Conservation (phyloP, 108 stramenopile genomes). For the Craspedostauros australis region DNA sequence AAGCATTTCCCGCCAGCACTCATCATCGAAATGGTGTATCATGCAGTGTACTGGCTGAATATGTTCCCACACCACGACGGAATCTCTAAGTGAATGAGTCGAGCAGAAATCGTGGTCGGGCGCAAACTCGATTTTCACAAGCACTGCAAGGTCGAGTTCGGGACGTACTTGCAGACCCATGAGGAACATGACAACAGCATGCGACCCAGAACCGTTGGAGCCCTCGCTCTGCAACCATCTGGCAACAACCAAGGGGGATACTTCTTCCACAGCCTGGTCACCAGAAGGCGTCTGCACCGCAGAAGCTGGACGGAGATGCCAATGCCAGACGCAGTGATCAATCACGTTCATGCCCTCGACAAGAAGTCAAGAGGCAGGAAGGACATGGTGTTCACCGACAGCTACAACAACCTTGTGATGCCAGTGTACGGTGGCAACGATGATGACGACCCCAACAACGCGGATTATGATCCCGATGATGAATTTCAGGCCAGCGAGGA, state of each 20-base stretch:
- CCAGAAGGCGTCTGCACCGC: constrained; percentile 16
- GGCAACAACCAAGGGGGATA: constrained; percentile 39
- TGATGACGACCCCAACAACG: constrained; percentile 1
- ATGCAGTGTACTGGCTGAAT: constrained; percentile 19
- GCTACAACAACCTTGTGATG: not conserved
- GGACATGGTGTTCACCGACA: not conserved
- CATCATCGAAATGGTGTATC: constrained; percentile 6
- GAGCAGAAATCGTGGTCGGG: constrained; percentile 7
- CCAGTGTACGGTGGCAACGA: not conserved
- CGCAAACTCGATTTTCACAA: constrained; percentile 7
- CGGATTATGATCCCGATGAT: not conserved
- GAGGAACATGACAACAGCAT: constrained; percentile 21
- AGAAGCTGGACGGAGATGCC: constrained; percentile 15
- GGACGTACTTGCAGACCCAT: constrained; percentile 13
- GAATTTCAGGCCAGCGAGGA: not conserved
- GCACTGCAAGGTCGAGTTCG: constrained; percentile 8
- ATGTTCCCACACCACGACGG: constrained; percentile 15
- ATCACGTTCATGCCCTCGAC: constrained; percentile 4
- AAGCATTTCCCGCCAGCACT: constrained; percentile 10
- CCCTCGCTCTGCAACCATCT: constrained; percentile 3
- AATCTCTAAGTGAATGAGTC: constrained; percentile 17
- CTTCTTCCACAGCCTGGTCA: constrained; percentile 18
- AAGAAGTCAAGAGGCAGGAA: constrained; percentile 1
- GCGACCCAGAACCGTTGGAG: constrained; percentile 1
- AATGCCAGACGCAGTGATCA: constrained; percentile 29